phyloP scores from a whole-genome alignment of 805 yeast species.

The Wickerhamomyces kurtzmanii region DNA sequence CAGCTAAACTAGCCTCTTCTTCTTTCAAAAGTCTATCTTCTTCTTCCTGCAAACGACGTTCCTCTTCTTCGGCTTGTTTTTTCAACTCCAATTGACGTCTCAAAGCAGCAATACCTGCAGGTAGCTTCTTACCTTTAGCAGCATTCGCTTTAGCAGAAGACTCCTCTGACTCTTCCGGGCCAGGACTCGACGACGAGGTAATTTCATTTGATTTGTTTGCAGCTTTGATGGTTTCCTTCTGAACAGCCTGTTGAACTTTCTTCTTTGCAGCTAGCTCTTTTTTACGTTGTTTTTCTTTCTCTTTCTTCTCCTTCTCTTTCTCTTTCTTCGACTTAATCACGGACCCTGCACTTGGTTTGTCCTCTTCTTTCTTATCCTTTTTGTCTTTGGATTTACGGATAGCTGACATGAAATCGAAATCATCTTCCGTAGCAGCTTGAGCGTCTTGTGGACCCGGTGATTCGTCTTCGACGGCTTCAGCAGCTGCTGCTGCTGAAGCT shows the following conservation, averaged over 20 bases:
- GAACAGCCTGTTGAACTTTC: conserved; percentile 60
- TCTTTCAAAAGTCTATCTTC: conserved; percentile 43
- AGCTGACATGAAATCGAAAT: conserved; percentile 72
- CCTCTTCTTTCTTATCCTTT: conserved; percentile 49
- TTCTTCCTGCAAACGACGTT: conserved; percentile 62
- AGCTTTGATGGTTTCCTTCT: conserved; percentile 44
- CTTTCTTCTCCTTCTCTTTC: conserved; percentile 92
- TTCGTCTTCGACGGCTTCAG: conserved; percentile 14
- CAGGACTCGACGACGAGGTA: conserved; percentile 15
- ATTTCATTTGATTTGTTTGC: conserved; percentile 24
- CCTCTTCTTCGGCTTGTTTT: conserved; percentile 83
- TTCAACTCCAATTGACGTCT: conserved; percentile 82
- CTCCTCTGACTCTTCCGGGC: conserved; percentile 20
- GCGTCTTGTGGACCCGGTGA: conserved; percentile 17
- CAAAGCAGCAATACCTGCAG: conserved; percentile 88
- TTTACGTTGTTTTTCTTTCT: conserved; percentile 82
- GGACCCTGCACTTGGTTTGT: conserved; percentile 44
- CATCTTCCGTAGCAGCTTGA: conserved; percentile 25
- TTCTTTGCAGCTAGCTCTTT: conserved; percentile 83
- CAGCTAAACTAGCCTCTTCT: conserved; percentile 39
- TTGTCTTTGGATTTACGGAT: conserved; percentile 72
- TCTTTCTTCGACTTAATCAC: conserved; percentile 85
- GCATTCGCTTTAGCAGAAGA: conserved; percentile 26
- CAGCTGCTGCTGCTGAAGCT: conserved; percentile 16
- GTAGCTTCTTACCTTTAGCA: conserved; percentile 64